Conservation (phyloP, 2,329 filamentous ascomycete species). For the Xylariaceae sp. region DNA sequence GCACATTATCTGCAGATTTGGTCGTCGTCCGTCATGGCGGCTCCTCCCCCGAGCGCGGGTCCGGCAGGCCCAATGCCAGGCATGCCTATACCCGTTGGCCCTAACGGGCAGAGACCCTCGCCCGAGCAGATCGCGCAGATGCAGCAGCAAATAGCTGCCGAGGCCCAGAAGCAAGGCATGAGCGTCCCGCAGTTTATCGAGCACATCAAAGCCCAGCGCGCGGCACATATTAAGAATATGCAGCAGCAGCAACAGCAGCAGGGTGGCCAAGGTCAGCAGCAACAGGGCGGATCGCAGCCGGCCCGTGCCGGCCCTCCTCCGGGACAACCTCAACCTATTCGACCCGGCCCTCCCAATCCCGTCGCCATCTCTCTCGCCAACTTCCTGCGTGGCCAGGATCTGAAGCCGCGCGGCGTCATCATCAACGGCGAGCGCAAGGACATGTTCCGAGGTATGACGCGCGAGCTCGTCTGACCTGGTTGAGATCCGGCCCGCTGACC, state of each 20-base stretch:
- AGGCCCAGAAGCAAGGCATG: conserved; percentile 80
- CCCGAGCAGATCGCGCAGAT: conserved; percentile 82
- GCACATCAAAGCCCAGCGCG: conserved; percentile 52
- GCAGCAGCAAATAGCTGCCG: conserved; percentile 72
- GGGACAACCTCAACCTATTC: conserved; percentile 57
- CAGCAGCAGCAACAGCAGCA: conserved; percentile 38
- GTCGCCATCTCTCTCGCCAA: conserved; percentile 82
- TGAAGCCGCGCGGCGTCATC: conserved; percentile 87
- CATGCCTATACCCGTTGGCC: conserved; percentile 38
- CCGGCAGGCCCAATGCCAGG: conserved; percentile 10
- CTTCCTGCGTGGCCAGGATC: conserved; percentile 73
- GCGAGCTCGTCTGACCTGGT: conserved; percentile 2
- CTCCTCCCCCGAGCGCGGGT: conserved; percentile 10
- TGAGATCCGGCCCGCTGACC: conserved; percentile 6
- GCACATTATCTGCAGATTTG: too few relatives aligned
- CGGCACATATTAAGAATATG: conserved; percentile 36
- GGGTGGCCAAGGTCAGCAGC: conserved; percentile 21
- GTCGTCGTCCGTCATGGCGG: background rate
- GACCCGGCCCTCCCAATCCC: conserved; percentile 76
- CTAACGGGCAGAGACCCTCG: conserved; percentile 44
- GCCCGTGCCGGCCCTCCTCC: conserved; percentile 24
- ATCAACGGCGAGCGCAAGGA: conserved; percentile 95
- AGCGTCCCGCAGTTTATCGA: conserved; percentile 77
- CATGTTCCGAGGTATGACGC: conserved; percentile 76
- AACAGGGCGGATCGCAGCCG: conserved; percentile 25